Evolutionary conservation across 371 early-diverging fungal species (phyloP), one percentile per base, ranked within the genome.

Genomic region (Haplosporangium sp.): DNA sequence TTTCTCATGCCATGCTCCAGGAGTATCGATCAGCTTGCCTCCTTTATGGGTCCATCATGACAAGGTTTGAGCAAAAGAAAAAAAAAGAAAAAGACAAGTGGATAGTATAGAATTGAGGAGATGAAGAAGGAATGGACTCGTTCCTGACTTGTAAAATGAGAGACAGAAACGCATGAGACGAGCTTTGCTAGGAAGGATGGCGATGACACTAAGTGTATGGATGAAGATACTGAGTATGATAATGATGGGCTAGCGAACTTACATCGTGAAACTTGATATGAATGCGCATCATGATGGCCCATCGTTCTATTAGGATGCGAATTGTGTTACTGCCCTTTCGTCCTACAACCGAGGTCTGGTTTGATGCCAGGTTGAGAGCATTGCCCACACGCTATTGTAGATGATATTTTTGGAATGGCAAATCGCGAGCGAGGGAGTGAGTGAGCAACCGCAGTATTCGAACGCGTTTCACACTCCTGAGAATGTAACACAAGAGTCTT

Each of bases 201-300:
- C 21, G 41, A 46, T 46, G 46, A 11, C 16, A 16, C 20, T n/a
- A 21, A 13, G 11, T 36, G 5, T 21, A 10, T 16, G 11, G 55
- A 14, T 9, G 38, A n/a, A 0, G 50, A 13, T 14, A 20, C 40
- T 23, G 14, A 48, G 23, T 16, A 21, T 5, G 10, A 48, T 37
- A 8, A 46, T 21, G 37, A 48, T 20, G 10, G 42, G 43, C 38
- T 16, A 2, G 11, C 20, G 36, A 11, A 57, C 74, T 61, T 74
- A 74, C 74, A 43, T 68, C 66, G 69, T 74, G 74, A 46, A 74
- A 74, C 58, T 69, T 64, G 69, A 60, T 54, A 29, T 74, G 74
- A 36, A 64, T 64, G 42, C 62, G 69, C 62, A 74, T 64, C 65
- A 74, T 55, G 20, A 58, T 18, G 20, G 69, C 57, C 74, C 74